Percentiles rank a stretch among this genome's conserved stretches.
These are phyloP conservation scores for Amauroascus verrucosus DNA, from an alignment of 2,329 filamentous ascomycete genomes.

Conservation along the genomic window DNA sequence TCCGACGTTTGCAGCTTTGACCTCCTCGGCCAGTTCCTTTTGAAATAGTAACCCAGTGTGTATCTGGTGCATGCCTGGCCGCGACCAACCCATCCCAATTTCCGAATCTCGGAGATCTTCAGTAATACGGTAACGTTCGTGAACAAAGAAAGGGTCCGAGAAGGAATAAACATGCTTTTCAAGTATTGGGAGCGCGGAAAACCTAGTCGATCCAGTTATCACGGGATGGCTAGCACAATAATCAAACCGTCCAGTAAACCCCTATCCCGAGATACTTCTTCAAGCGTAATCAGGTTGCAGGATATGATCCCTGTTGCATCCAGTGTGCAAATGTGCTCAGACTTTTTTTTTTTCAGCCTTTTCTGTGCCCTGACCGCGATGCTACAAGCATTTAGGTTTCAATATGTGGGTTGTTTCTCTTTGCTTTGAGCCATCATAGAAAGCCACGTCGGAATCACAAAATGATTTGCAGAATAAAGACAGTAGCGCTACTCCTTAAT, in stretches of 20 bases:
- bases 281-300: background rate
- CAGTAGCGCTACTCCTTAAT: background rate
- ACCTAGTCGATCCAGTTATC: constrained; percentile 5
- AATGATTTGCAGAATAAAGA: background rate
- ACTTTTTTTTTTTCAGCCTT: background rate
- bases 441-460: constrained; percentile 1
- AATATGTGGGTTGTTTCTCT: background rate
- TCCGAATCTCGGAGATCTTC: constrained; percentile 1
- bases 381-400: background rate
- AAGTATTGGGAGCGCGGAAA: background rate
- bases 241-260: background rate
- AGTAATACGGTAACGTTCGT: constrained; percentile 1
- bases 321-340: background rate
- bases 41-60: constrained; percentile 4
- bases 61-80: background rate
- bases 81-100: background rate
- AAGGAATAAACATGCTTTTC: background rate
- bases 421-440: background rate
- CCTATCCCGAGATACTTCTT: background rate
- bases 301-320: background rate
- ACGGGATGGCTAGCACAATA: background rate
- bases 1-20: constrained; percentile 9
- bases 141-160: constrained; percentile 6
- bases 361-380: background rate
- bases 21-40: constrained; percentile 4